phyloP scores from a whole-genome alignment of 2,329 filamentous ascomycete species.

The Fusarium hainanense region DNA sequence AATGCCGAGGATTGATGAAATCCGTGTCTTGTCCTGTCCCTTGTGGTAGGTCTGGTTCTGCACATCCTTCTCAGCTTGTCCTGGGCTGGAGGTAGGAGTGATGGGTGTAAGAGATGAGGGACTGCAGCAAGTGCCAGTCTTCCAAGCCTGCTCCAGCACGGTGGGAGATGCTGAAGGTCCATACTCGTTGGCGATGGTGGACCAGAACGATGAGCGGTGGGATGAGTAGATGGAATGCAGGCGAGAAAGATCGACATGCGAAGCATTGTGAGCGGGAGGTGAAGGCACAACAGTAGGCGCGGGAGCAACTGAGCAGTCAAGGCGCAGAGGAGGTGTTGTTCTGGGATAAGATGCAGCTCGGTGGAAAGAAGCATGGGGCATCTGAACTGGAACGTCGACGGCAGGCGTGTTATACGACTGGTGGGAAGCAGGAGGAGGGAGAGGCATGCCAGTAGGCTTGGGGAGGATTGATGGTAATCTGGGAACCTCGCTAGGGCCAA shows the following conservation, averaged over 20 bases:
- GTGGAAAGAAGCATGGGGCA: constrained; percentile 55
- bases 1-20: constrained; percentile 71
- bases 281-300: constrained; percentile 53
- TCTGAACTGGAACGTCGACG: constrained; percentile 59
- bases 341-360: constrained; percentile 48
- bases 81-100: constrained; percentile 64
- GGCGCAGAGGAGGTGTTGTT: constrained; percentile 62
- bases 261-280: constrained; percentile 48
- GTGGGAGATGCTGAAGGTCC: constrained; percentile 70
- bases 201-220: constrained; percentile 79
- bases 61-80: constrained; percentile 57
- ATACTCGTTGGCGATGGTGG: constrained; percentile 76
- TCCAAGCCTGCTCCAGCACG: constrained; percentile 78
- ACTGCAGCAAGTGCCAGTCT: constrained; percentile 58
- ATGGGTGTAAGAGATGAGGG: constrained; percentile 59
- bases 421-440: constrained; percentile 53
- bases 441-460: constrained; percentile 68
- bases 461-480: constrained; percentile 72
- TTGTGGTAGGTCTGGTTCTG: constrained; percentile 50
- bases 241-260: constrained; percentile 71
- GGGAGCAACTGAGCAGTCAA: constrained; percentile 67
- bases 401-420: constrained; percentile 56
- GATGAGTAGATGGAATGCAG: constrained; percentile 76
- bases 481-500: constrained; percentile 57
- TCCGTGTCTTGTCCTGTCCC: constrained; percentile 66